phyloP scores from a whole-genome alignment of 23 red algal species.

The Gracilariopsis chorda region DNA sequence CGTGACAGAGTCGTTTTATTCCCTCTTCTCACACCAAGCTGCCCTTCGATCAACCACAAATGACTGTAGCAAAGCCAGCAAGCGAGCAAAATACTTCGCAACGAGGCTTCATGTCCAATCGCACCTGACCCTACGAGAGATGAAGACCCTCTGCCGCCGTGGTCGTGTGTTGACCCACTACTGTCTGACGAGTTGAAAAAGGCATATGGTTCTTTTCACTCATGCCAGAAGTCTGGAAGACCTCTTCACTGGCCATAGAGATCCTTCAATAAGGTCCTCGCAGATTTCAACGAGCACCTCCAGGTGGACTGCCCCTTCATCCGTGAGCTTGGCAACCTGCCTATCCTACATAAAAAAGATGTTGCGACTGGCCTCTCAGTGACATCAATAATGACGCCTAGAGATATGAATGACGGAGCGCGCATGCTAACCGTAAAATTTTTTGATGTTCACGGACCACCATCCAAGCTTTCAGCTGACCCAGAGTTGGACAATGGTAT shows the following conservation, averaged over 20 bases:
- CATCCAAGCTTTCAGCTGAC: not conserved
- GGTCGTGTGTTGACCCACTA: not conserved
- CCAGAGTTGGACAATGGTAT: constrained; percentile 12
- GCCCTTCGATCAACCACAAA: not conserved
- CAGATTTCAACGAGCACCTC: not conserved
- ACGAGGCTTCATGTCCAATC: constrained; percentile 8
- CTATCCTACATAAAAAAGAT: not conserved
- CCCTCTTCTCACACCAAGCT: not conserved
- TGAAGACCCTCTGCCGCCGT: constrained; percentile 11
- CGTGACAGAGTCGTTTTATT: not conserved
- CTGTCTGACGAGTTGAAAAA: not conserved
- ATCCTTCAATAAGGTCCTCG: not conserved
- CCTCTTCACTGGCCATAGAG: not conserved
- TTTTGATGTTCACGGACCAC: not conserved
- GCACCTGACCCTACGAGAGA: constrained; percentile 1
- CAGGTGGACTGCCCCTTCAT: constrained; percentile 10
- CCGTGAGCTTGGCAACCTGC: not conserved
- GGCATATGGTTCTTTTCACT: too few species aligned
- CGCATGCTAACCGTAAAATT: not conserved
- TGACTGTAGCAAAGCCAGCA: not conserved
- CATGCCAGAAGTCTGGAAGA: too few species aligned
- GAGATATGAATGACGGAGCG: not conserved
- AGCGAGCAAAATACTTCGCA: not conserved
- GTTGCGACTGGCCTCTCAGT: not conserved
- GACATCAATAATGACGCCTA: not conserved